Conservation (phyloP, 202 grass and related monocot species). For the Digitaria exilis region DNA sequence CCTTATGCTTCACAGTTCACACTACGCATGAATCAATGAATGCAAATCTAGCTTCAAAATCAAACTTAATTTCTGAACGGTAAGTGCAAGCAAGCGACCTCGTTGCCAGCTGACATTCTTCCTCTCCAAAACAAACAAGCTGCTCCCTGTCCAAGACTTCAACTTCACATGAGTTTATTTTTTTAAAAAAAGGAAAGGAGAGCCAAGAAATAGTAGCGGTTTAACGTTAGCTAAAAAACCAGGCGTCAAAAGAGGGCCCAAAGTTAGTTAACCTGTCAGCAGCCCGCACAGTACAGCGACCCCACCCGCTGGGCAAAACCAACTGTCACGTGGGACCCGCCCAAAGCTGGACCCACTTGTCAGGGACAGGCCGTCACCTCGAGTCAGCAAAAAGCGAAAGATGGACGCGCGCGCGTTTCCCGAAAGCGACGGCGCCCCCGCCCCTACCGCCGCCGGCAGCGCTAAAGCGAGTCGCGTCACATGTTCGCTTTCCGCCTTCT, state of each 20-base stretch:
- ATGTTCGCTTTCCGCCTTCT: slow-evolving; percentile 13
- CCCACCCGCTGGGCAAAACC: background rate
- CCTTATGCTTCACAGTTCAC: slow-evolving; percentile 20
- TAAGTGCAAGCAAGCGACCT: background rate
- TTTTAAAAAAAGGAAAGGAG: background rate
- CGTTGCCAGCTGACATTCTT: background rate
- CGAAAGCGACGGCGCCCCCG: slow-evolving; percentile 24
- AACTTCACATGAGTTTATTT: background rate
- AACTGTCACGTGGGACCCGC: background rate
- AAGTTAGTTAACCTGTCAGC: background rate
- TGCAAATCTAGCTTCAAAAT: background rate
- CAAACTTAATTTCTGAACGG: background rate
- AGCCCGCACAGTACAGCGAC: too few species aligned
- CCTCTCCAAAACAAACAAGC: background rate
- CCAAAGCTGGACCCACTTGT: background rate
- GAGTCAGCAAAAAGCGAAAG: slow-evolving; percentile 11
- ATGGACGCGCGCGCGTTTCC: background rate
- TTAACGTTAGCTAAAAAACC: background rate
- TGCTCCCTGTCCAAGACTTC: background rate
- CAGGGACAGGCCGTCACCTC: background rate
- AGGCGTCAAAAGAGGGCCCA: background rate
- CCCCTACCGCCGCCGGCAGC: slow-evolving; percentile 11
- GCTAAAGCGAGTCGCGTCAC: slow-evolving; percentile 27
- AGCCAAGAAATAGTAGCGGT: background rate
- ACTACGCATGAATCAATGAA: background rate